Evolutionary conservation across 2,329 filamentous ascomycete genomes (phyloP), one percentile per base, ranked within the genome.

Genomic region (Rosellinia necatrix): DNA sequence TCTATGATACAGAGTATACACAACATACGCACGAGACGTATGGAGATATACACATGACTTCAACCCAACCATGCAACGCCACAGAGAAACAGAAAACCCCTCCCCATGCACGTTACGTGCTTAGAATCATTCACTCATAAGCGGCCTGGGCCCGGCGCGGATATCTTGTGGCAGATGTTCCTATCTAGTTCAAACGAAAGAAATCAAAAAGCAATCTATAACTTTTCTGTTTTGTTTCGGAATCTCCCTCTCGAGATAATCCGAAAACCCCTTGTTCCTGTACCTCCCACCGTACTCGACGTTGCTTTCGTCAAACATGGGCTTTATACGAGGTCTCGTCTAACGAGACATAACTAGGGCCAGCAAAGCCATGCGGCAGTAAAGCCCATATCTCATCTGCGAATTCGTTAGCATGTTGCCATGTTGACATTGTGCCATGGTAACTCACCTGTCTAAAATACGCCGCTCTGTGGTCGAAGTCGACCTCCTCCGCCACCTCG

Each of bases 361-460:
- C 74, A 99, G 82, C 77, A 99, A 78, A 66, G 94, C 94, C 94
- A 99, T 99, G 73, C 94, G 89, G 75, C 90, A 96, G 82, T 97
- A 97, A 68, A 99, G 84, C 67, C 94, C 94, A 77, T 97, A 97
- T 77, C 89, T 86, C 93, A 97, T 97, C 92, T 97, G 56, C 42
- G 12, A 55, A 62, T 25, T 40, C 44, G 71, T 86, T 74, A 85
- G 79, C 64, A 63, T 12, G 47, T 17, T 6, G 29, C 27, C 32
- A 25, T 6, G 15, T 50, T 0, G 9, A 7, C 3, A 32, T 44
- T 10, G 22, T 34, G 37, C 9, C 6, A 34, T 22, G n/a, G 27
- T n/a, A 30, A 83, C 90, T 86, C 78, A 96, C 93, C 89, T 99
- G 94, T 89, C 94, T 87, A 78, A 99, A 99, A 80, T 99, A 99